Evolutionary conservation across 192 early-diverging fungal species (phyloP).

Genomic region (Coemansia sp.): DNA sequence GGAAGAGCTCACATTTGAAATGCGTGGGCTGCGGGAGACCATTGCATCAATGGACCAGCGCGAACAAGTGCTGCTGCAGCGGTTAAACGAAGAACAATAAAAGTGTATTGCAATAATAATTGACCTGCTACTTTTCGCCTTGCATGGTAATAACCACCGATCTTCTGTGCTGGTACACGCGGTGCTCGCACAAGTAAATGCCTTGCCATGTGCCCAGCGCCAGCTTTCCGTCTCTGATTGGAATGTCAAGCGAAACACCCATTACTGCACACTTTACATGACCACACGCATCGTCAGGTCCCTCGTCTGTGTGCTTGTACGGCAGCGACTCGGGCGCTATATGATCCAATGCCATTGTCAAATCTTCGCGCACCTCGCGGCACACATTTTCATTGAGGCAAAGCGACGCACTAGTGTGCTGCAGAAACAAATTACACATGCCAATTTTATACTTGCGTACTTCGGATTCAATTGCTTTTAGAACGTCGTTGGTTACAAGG

Average conservation of each 20-base stretch:
- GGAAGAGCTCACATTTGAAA: constrained; percentile 19
- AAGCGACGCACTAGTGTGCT: constrained; percentile 89
- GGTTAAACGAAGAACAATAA: background rate
- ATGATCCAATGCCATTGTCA: constrained; percentile 83
- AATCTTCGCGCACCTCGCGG: constrained; percentile 72
- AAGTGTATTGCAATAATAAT: too few relatives aligned
- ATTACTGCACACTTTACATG: constrained; percentile 84
- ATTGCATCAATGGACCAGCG: constrained; percentile 22
- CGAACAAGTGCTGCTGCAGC: constrained; percentile 19
- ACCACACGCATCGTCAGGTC: constrained; percentile 89
- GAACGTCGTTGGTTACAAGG: constrained; percentile 71
- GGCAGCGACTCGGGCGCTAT: constrained; percentile 77
- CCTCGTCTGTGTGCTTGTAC: constrained; percentile 84
- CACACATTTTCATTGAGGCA: constrained; percentile 89
- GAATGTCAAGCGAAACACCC: constrained; percentile 83
- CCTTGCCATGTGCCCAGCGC: constrained; percentile 87
- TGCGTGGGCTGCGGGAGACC: constrained; percentile 14
- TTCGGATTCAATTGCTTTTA: constrained; percentile 53
- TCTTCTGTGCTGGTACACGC: constrained; percentile 60
- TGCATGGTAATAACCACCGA: constrained; percentile 73
- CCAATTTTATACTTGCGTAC: constrained; percentile 68
- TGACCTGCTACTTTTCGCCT: constrained; percentile 58
- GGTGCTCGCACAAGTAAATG: constrained; percentile 77
- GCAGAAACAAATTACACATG: constrained; percentile 85
- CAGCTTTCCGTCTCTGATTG: constrained; percentile 74